A percentile compares a stretch with the other conserved stretches of the same genome.
Evolutionary conservation across 2,329 filamentous ascomycete genomes (phyloP).

Genomic region (Sclerotinia nivalis): DNA sequence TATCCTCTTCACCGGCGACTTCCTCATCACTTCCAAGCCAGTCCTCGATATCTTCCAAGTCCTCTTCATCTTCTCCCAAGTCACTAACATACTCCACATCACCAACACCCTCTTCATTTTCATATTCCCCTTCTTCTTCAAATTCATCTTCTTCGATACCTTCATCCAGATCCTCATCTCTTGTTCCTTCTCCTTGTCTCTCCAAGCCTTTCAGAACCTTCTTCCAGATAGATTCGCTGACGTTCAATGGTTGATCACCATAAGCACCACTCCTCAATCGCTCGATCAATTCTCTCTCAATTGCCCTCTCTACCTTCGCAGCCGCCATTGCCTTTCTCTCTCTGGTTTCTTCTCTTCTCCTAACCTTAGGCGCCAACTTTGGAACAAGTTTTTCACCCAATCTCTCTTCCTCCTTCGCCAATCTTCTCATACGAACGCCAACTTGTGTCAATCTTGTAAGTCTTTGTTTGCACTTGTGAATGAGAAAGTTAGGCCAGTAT

Average conservation of each 20-base stretch:
- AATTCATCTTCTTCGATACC: conserved; percentile 79
- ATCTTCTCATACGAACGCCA: conserved; percentile 72
- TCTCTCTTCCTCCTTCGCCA: conserved; percentile 86
- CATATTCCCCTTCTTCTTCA: conserved; percentile 63
- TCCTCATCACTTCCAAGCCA: conserved; percentile 72
- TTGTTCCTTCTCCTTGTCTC: conserved; percentile 75
- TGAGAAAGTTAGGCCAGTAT: conserved; percentile 92
- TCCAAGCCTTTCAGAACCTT: conserved; percentile 92
- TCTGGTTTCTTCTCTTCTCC: conserved; percentile 70
- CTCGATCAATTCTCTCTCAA: conserved; percentile 93
- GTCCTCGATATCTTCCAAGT: conserved; percentile 80
- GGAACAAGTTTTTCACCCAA: conserved; percentile 87
- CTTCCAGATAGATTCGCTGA: conserved; percentile 95
- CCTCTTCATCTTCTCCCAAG: conserved; percentile 79
- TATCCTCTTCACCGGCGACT: conserved; percentile 51
- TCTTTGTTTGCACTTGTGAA: conserved; percentile 96
- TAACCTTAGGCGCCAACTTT: conserved; percentile 87
- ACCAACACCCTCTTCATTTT: conserved; percentile 65
- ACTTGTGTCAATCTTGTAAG: conserved; percentile 92
- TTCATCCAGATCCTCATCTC: conserved; percentile 86
- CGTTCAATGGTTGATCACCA: conserved; percentile 90
- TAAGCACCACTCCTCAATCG: conserved; percentile 89
- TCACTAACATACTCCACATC: conserved; percentile 93
- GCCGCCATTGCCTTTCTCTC: conserved; percentile 77
- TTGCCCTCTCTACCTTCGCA: conserved; percentile 92